phyloP scores from a whole-genome alignment of 2,329 filamentous ascomycete genomes.

The Endocalyx cinctus region DNA sequence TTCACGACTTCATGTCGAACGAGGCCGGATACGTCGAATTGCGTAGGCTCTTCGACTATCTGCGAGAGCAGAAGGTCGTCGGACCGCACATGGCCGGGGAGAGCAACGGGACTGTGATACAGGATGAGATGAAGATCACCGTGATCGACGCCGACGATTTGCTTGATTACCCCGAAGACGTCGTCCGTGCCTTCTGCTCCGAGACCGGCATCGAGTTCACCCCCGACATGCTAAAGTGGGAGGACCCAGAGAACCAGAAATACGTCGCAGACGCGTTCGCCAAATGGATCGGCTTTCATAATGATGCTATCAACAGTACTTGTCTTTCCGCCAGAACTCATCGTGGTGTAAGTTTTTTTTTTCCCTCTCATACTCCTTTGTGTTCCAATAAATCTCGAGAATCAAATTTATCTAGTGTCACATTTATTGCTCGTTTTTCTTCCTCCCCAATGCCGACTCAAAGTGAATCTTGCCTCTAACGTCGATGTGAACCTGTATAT shows the following conservation, averaged over 20 bases:
- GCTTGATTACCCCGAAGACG: slow-evolving; percentile 74
- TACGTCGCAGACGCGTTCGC: slow-evolving; percentile 74
- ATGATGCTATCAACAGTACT: slow-evolving; percentile 83
- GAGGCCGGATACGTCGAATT: slow-evolving; percentile 92
- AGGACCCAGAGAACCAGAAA: slow-evolving; percentile 65
- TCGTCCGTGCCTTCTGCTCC: slow-evolving; percentile 75
- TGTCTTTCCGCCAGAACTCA: slow-evolving; percentile 67
- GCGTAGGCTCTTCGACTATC: slow-evolving; percentile 79
- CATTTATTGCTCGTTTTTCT: not conserved
- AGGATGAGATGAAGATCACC: slow-evolving; percentile 60
- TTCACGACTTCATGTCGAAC: slow-evolving; percentile 77
- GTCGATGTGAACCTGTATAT: no score
- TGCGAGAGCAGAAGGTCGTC: slow-evolving; percentile 64
- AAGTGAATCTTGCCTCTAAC: no score
- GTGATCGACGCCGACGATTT: slow-evolving; percentile 93
- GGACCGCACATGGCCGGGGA: slow-evolving; percentile 60
- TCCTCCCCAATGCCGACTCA: no score
- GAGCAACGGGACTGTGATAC: slow-evolving; percentile 14
- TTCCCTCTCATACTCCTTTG: slow-evolving; percentile 4
- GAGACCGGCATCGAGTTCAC: slow-evolving; percentile 74
- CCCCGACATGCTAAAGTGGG: slow-evolving; percentile 79
- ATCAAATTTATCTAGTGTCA: no score
- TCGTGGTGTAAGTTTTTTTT: slow-evolving; percentile 47
- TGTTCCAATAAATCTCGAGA: not conserved
- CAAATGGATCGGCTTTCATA: slow-evolving; percentile 97